phyloP scores from a whole-genome alignment of 805 yeast species.

The Saturnispora mendoncae region DNA sequence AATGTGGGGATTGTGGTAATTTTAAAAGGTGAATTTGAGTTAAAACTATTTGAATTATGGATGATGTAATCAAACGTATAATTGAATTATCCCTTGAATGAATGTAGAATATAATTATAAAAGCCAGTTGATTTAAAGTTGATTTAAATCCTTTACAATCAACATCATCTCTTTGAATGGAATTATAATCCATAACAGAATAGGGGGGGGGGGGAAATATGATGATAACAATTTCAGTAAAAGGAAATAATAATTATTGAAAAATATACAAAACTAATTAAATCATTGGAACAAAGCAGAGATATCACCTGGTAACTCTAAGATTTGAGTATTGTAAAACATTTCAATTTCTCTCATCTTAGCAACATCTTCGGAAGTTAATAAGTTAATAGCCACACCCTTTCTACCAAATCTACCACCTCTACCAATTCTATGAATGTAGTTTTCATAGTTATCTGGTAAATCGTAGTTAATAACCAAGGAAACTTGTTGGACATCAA shows the following conservation, averaged over 20 bases:
- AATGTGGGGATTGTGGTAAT: neutral
- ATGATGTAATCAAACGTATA: neutral
- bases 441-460: conserved; percentile 85
- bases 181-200: neutral
- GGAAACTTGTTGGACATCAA: conserved; percentile 95
- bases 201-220: no score
- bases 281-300: conserved; percentile 8
- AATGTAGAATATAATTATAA: neutral
- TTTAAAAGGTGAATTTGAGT: neutral
- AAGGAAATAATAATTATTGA: neutral
- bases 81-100: neutral
- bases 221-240: neutral
- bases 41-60: neutral
- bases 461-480: conserved; percentile 90
- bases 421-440: conserved; percentile 96
- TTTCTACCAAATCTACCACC: conserved; percentile 98
- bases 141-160: no score
- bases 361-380: conserved; percentile 69
- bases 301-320: conserved; percentile 74
- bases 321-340: conserved; percentile 82
- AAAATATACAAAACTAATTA: neutral
- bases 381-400: conserved; percentile 94
- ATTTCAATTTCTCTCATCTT: conserved; percentile 79
- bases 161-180: no score
- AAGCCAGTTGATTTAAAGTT: neutral